Percentiles rank a stretch among this genome's conserved stretches.
These are phyloP conservation scores for Coniochaeta ligniaria DNA, from an alignment of 2,329 filamentous ascomycete species.

Conservation along the genomic window DNA sequence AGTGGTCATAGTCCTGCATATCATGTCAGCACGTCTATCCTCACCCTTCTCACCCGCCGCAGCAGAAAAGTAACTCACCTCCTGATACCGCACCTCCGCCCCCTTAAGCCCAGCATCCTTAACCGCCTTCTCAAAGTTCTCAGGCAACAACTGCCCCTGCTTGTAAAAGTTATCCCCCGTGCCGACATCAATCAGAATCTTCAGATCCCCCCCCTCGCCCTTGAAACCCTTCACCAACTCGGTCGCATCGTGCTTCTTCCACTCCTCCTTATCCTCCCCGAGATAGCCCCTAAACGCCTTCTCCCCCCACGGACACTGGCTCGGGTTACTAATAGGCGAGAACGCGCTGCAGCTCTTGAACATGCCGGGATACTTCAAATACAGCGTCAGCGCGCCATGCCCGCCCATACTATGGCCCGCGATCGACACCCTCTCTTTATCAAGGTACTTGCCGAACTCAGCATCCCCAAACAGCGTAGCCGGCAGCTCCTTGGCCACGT, in stretches of 20 bases:
- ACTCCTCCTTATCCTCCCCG: slow-evolving; percentile 66
- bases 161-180: slow-evolving; percentile 97
- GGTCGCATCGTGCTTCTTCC: slow-evolving; percentile 87
- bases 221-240: slow-evolving; percentile 77
- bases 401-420: slow-evolving; percentile 97
- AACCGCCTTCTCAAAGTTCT: slow-evolving; percentile 80
- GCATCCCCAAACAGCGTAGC: slow-evolving; percentile 58
- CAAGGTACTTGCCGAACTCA: slow-evolving; percentile 62
- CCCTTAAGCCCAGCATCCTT: slow-evolving; percentile 68
- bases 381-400: slow-evolving; percentile 88
- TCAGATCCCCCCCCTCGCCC: slow-evolving; percentile 56
- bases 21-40: not conserved
- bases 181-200: slow-evolving; percentile 84
- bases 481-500: slow-evolving; percentile 86
- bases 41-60: not conserved
- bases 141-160: slow-evolving; percentile 82
- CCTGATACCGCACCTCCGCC: slow-evolving; percentile 74
- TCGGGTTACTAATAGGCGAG: slow-evolving; percentile 83
- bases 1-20: slow-evolving; percentile 89
- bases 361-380: slow-evolving; percentile 81
- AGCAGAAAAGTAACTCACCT: slow-evolving; percentile 34
- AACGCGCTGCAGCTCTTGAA: slow-evolving; percentile 89
- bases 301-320: slow-evolving; percentile 83
- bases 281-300: slow-evolving; percentile 94
- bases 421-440: slow-evolving; percentile 66